Base-by-base conservation (phyloP, 371 early-diverging fungal genomes). In the Rhizopus microsporus region DNA sequence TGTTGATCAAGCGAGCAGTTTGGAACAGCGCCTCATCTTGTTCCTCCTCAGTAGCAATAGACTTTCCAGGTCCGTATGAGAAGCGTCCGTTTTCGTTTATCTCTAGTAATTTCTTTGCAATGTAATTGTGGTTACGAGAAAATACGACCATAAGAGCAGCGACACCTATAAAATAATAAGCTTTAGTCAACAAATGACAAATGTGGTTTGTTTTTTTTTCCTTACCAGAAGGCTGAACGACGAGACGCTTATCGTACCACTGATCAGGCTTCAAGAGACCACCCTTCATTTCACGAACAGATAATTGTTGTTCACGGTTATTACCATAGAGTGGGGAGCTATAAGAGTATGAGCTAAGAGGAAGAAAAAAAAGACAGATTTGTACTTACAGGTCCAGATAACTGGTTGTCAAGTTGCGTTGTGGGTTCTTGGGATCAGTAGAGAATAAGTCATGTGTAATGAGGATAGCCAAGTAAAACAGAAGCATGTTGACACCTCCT, bases 381-480 rank as follows among this genome's bases (percentile, higher is more conserved):
- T 3, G 31, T 42, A 53, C 68, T 68, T 65, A 76, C 64, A 79
- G 52, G 51, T 83, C 83, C 10, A 67, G 38, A 57, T 83, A 83
- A 40, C 74, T 67, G 5, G 82, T 73, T 4, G 78, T 80, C 50
- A 72, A 58, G 48, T 83, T 83, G 17, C 64, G 70, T n/a, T 29
- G 47, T 0, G 75, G 75, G 17, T 80, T 53, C 0, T 46, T 56
- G 3, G 78, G 57, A 16, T 72, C 73, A 7, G 80, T 67, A 47
- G 75, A 65, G 51, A 83, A 83, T n/a, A 83, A 60, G 48, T 83
- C 83, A 56, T 83, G 83, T 0, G 81, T 83, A 45, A 83, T 79
- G 13, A 83, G 49, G 31, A 67, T 75, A 8, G 75, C 83, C 30
- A 83, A 48, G 43, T 78, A 72, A 7, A 81, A 66, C 12, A 83